Percentiles rank a stretch among this genome's conserved stretches.
Evolutionary conservation across 371 early-diverging fungal species (phyloP).

Genomic region (Mortierella sp.): DNA sequence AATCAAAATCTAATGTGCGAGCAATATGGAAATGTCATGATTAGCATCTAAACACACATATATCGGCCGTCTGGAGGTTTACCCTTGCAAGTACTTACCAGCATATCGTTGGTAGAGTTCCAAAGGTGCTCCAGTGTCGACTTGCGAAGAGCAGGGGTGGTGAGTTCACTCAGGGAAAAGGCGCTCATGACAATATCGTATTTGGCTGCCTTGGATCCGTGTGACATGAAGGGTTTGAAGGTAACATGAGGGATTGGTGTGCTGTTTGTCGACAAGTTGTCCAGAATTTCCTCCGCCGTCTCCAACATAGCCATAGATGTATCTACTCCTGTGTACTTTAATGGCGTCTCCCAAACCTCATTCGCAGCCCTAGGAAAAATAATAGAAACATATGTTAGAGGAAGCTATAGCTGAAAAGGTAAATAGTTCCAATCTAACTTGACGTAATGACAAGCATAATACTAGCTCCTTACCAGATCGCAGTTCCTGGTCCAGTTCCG

Average conservation of each 20-base stretch:
- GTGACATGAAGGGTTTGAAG: conserved; percentile 76
- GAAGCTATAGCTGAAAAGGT: too few species aligned
- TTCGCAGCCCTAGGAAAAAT: conserved; percentile 75
- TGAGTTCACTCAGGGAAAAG: conserved; percentile 83
- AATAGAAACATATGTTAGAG: background rate
- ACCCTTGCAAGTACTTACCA: conserved; percentile 63
- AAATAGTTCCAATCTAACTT: background rate
- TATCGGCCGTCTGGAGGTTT: background rate
- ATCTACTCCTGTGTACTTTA: conserved; percentile 78
- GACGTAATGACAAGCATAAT: background rate
- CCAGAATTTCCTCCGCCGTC: conserved; percentile 68
- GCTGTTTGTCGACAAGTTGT: conserved; percentile 25
- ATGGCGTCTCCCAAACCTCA: conserved; percentile 63
- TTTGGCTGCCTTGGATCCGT: conserved; percentile 63
- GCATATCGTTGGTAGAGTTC: conserved; percentile 80
- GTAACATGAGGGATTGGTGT: conserved; percentile 59
- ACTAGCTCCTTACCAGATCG: conserved; percentile 71
- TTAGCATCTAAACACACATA: background rate
- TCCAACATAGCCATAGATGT: conserved; percentile 86
- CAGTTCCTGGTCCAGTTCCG: conserved; percentile 92
- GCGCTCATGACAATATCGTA: conserved; percentile 84
- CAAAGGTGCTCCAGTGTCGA: conserved; percentile 82
- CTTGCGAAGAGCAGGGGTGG: conserved; percentile 73
- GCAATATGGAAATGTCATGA: background rate
- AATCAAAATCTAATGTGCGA: conserved; percentile 71